Evolutionary conservation across 2,329 filamentous ascomycete genomes (phyloP), one percentile per base, ranked within the genome.

Genomic region (Talaromyces verruculosus): DNA sequence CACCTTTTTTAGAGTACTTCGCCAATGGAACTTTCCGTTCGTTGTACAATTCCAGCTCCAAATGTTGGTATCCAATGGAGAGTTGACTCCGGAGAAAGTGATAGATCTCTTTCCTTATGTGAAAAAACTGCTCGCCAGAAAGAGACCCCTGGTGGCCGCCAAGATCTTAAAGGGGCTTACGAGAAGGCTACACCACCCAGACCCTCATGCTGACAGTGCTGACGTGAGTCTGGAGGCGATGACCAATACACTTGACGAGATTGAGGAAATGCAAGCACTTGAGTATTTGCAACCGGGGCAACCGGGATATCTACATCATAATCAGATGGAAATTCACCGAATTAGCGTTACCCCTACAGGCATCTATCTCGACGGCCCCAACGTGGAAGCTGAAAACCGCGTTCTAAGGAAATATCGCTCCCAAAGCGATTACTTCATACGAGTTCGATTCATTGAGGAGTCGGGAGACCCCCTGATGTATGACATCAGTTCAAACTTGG

Each of bases 41-140:
- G 73, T 77, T 0, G 71, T 88, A 0, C 79, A 86, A 5, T 90
- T 87, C 70, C 88, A 91, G 69, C 77, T 91, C 5, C 84, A 89
- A 61, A 84, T 83, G 17, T 76, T 93, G 5, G 86, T 88, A 0
- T 81, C 83, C 70, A 90, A 90, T 69, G 86, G 85, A 25, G 87
- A 84, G 64, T 79, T 92, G 1, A 79, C 86, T 13, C 89, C 90
- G 0, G 70, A 72, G 0, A 84, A 78, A 1, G 85, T 87, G 0
- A 57, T 79, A 0, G 67, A 72, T 1, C 71, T 91, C 5, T 73
- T 87, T 1, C 72, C 77, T 0, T 68, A 78, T 1, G 77, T 90
- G 1, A 72, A 77, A 3, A 49, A 68, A 0, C 68, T 80, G 0
- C 75, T 71, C 55, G 39, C 76, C 66, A 35, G 74, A 59, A 58